These are phyloP conservation scores for Silybum marianum DNA, from an alignment of 129 eudicot species.

Conservation along the genomic window DNA sequence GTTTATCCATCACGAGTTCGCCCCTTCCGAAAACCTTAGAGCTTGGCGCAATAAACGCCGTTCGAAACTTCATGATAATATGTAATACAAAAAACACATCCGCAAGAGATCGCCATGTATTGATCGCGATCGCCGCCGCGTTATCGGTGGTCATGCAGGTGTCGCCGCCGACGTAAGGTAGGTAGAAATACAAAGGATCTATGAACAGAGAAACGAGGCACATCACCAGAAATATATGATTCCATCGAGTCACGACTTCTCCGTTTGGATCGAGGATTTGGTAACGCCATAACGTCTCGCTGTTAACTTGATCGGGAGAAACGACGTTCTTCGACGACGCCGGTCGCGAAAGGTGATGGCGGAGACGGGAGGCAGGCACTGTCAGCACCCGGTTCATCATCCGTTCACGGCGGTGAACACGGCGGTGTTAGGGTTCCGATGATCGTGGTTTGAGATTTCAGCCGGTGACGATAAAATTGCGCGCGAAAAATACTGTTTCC, in stretches of 20 bases:
- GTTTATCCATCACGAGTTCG: conserved; percentile 82
- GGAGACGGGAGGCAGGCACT: conserved; percentile 70
- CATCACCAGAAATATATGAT: conserved; percentile 68
- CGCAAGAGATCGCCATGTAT: conserved; percentile 55
- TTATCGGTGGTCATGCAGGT: conserved; percentile 71
- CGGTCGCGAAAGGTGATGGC: conserved; percentile 54
- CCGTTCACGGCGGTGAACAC: conserved; percentile 49
- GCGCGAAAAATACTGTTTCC: conserved; percentile 25
- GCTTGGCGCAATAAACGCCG: conserved; percentile 82
- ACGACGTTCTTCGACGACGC: conserved; percentile 14
- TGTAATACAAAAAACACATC: conserved; percentile 71
- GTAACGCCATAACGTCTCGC: conserved; percentile 62
- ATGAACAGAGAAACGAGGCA: conserved; percentile 74
- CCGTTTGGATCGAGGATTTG: conserved; percentile 89
- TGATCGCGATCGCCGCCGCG: conserved; percentile 49
- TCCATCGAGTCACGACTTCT: conserved; percentile 72
- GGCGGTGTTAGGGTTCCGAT: conserved; percentile 27
- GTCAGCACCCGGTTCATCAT: conserved; percentile 74
- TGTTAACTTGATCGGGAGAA: conserved; percentile 40
- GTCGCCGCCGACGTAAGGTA: conserved; percentile 71
- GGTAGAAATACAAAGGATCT: conserved; percentile 81
- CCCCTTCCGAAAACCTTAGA: conserved; percentile 90
- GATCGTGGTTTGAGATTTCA: conserved; percentile 23
- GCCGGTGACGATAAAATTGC: conserved; percentile 33
- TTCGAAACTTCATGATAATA: conserved; percentile 73